Evolutionary conservation across 352 stramenopile genomes (phyloP).

Genomic region (Stramenopiles sp.): DNA sequence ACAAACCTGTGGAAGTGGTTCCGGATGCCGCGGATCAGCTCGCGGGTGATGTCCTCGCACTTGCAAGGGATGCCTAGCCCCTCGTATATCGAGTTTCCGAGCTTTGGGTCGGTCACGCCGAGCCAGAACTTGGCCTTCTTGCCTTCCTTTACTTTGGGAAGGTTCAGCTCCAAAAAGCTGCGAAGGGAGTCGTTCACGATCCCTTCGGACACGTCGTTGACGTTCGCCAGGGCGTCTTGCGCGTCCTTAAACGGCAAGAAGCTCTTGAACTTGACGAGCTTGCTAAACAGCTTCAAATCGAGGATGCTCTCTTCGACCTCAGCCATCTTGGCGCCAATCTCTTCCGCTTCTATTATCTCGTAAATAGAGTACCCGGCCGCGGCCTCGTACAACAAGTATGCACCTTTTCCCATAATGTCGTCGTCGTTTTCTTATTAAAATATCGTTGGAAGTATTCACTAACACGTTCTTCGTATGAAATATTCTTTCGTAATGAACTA

Average conservation of each 20-base stretch:
- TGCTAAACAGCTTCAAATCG: slow-evolving; percentile 79
- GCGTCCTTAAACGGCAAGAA: slow-evolving; percentile 97
- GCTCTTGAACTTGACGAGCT: slow-evolving; percentile 93
- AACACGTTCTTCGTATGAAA: too few species aligned
- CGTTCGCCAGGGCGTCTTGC: slow-evolving; percentile 96
- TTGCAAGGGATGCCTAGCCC: slow-evolving; percentile 73
- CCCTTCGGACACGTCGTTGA: slow-evolving; percentile 92
- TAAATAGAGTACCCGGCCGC: slow-evolving; percentile 95
- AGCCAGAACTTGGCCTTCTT: slow-evolving; percentile 68
- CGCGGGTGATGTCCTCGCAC: slow-evolving; percentile 85
- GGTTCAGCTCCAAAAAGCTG: slow-evolving; percentile 98
- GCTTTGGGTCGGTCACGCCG: slow-evolving; percentile 73
- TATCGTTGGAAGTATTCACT: too few species aligned
- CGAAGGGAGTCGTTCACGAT: slow-evolving; percentile 74
- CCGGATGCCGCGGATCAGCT: slow-evolving; percentile 87
- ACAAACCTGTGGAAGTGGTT: slow-evolving; percentile 93
- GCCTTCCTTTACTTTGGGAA: slow-evolving; percentile 81
- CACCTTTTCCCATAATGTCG: background rate
- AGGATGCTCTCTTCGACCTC: slow-evolving; percentile 72
- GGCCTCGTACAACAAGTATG: slow-evolving; percentile 84
- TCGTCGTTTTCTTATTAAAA: too few species aligned
- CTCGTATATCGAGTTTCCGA: slow-evolving; percentile 85
- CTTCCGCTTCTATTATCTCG: slow-evolving; percentile 89
- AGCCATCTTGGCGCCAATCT: slow-evolving; percentile 66
- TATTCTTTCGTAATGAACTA: too few species aligned